Evolutionary conservation across 768 basidiomycete species (phyloP).

Genomic region (Strobilomyces confusus): DNA sequence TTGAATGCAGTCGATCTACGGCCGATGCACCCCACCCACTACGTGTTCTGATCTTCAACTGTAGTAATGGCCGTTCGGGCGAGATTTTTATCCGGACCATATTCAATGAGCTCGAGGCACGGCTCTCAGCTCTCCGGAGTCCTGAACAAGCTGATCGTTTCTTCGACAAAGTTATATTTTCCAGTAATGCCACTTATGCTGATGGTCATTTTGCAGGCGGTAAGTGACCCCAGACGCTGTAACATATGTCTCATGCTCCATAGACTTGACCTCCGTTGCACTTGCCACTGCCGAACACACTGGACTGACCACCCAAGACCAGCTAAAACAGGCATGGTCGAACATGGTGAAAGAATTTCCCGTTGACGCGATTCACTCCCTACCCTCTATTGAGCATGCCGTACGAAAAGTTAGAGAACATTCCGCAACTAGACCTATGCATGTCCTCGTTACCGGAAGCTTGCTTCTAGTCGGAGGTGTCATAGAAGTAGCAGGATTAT

Average conservation of each 20-base stretch:
- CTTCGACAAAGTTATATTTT: slow-evolving; percentile 89
- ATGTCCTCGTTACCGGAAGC: slow-evolving; percentile 89
- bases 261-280: slow-evolving; percentile 76
- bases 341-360: slow-evolving; percentile 60
- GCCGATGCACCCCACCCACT: slow-evolving; percentile 24
- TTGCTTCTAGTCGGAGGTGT: slow-evolving; percentile 92
- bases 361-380: slow-evolving; percentile 60
- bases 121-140: slow-evolving; percentile 40
- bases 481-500: slow-evolving; percentile 84
- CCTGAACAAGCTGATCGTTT: slow-evolving; percentile 41
- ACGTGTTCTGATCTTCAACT: slow-evolving; percentile 89
- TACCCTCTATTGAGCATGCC: slow-evolving; percentile 88
- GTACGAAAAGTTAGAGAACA: slow-evolving; percentile 57
- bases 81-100: slow-evolving; percentile 62
- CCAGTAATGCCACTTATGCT: slow-evolving; percentile 92
- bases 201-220: slow-evolving; percentile 91
- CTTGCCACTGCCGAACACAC: slow-evolving; percentile 59
- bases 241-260: not conserved
- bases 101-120: slow-evolving; percentile 45
- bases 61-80: slow-evolving; percentile 87
- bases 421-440: slow-evolving; percentile 30
- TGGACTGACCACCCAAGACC: slow-evolving; percentile 69
- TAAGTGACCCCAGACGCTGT: slow-evolving; percentile 32
- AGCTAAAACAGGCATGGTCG: slow-evolving; percentile 73
- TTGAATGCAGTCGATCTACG: slow-evolving; percentile 2